These are phyloP conservation scores for Gossypium australe DNA, from an alignment of 345 rosid genomes.

Conservation along the genomic window DNA sequence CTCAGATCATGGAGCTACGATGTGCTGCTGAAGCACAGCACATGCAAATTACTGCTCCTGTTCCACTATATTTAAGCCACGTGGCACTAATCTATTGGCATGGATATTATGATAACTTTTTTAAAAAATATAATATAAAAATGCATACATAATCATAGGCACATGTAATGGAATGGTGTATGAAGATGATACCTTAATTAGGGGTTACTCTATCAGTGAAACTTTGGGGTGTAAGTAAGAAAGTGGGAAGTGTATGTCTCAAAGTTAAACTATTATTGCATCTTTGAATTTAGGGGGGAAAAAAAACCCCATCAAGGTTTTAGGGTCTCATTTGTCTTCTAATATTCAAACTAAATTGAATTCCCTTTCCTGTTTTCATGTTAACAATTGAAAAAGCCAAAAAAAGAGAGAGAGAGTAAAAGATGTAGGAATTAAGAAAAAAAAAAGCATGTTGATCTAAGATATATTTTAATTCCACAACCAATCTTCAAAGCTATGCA, in stretches of 20 bases:
- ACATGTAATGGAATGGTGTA: not conserved
- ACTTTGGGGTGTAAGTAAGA: not conserved
- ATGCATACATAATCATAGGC: not conserved
- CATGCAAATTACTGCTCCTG: not conserved
- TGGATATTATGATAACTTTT: not conserved
- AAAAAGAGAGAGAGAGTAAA: not conserved
- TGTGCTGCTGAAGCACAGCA: not conserved
- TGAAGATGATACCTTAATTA: conserved; percentile 17
- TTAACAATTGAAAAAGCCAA: not conserved
- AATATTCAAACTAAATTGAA: not conserved
- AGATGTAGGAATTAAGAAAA: not conserved
- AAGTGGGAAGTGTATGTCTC: conserved; percentile 13
- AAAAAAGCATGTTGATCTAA: too few species aligned
- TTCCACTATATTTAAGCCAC: not conserved
- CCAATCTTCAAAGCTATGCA: too few species aligned
- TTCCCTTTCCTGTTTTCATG: not conserved
- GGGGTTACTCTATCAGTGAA: conserved; percentile 14
- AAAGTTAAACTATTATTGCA: conserved; percentile 14
- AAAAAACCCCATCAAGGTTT: conserved; percentile 21
- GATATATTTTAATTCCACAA: too few species aligned
- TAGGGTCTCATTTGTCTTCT: not conserved
- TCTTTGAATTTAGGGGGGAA: conserved; percentile 19
- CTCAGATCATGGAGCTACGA: not conserved
- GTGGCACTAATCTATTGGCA: not conserved
- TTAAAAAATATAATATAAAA: not conserved